These are phyloP conservation scores for Claviceps pusilla DNA, from an alignment of 2,329 filamentous ascomycete species.

Conservation along the genomic window DNA sequence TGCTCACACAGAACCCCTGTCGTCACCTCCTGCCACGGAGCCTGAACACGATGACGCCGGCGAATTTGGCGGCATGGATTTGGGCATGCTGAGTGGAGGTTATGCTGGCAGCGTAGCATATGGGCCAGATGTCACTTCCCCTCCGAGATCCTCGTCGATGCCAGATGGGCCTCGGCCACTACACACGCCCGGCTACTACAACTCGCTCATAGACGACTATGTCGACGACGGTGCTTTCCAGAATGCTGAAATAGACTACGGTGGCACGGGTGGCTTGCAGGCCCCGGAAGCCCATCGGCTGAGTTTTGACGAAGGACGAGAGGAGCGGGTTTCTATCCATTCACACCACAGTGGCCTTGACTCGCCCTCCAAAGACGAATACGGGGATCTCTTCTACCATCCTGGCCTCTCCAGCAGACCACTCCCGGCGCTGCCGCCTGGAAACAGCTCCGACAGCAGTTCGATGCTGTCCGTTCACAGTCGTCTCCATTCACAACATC, in stretches of 20 bases:
- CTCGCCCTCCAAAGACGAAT: constrained; percentile 55
- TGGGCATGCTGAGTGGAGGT: constrained; percentile 60
- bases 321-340: constrained; percentile 52
- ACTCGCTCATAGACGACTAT: constrained; percentile 13
- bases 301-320: constrained; percentile 76
- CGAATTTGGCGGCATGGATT: constrained; percentile 56
- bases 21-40: constrained; percentile 33
- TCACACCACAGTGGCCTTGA: constrained; percentile 46
- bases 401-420: constrained; percentile 57
- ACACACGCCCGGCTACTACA: constrained; percentile 27
- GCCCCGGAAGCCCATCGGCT: constrained; percentile 58
- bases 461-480: constrained; percentile 33
- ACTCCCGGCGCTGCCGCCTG: constrained; percentile 47
- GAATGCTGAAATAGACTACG: constrained; percentile 67
- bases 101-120: constrained; percentile 41
- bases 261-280: constrained; percentile 76
- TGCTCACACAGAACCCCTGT: constrained; percentile 14
- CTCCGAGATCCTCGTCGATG: constrained; percentile 22
- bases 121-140: constrained; percentile 30
- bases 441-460: constrained; percentile 46
- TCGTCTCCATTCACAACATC: constrained; percentile 24
- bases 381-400: constrained; percentile 87
- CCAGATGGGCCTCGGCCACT: constrained; percentile 33
- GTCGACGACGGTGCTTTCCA: constrained; percentile 27
- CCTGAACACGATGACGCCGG: constrained; percentile 46